Percentiles rank a stretch among this genome's conserved stretches.
phyloP scores from a whole-genome alignment of 2,329 filamentous ascomycete species.

The Exophiala spinifera region DNA sequence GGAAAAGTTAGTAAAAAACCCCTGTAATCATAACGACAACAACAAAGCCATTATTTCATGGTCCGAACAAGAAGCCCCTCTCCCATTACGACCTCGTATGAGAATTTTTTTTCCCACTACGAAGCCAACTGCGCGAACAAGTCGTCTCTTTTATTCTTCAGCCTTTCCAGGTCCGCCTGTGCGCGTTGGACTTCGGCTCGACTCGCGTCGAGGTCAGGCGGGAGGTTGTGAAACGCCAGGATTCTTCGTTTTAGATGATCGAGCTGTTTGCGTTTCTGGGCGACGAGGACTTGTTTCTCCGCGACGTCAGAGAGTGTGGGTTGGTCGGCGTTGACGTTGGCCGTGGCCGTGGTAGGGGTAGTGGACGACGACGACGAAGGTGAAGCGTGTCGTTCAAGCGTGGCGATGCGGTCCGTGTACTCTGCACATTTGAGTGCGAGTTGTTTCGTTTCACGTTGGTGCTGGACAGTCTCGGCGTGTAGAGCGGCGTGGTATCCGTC shows the following conservation, averaged over 20 bases:
- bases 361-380: neutral
- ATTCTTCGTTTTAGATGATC: slow-evolving; percentile 62
- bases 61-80: too few species aligned
- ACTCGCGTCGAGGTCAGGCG: slow-evolving; percentile 67
- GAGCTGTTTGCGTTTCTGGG: slow-evolving; percentile 49
- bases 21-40: too few species aligned
- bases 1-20: too few species aligned
- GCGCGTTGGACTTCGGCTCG: slow-evolving; percentile 67
- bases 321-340: too few species aligned
- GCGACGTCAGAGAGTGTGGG: slow-evolving; percentile 2
- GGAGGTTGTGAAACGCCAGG: slow-evolving; percentile 66
- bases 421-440: slow-evolving; percentile 66
- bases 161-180: slow-evolving; percentile 59
- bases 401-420: slow-evolving; percentile 55
- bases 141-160: slow-evolving; percentile 64
- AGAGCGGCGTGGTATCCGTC: slow-evolving; percentile 36
- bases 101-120: neutral
- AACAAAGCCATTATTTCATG: too few species aligned
- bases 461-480: slow-evolving; percentile 68
- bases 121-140: slow-evolving; percentile 62
- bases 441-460: slow-evolving; percentile 67
- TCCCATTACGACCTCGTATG: too few species aligned
- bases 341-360: too few species aligned
- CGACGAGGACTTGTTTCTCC: slow-evolving; percentile 2
- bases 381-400: slow-evolving; percentile 35